Evolutionary conservation across 371 early-diverging fungal genomes (phyloP), one percentile per base, ranked within the genome.

Genomic region (Zopfochytrium polystomum): DNA sequence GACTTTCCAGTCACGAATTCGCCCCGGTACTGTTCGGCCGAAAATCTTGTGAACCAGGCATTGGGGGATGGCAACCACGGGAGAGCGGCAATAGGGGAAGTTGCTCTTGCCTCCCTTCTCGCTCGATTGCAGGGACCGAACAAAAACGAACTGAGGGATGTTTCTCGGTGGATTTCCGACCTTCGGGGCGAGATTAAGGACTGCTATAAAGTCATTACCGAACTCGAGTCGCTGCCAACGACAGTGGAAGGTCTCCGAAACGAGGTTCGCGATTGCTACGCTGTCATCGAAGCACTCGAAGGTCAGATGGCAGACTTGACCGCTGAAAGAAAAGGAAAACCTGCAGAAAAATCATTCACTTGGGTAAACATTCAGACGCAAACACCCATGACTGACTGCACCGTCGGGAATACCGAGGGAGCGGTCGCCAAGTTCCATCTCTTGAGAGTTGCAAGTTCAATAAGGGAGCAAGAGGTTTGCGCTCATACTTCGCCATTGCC

Each of bases 391-490:
- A 42, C 38, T 20, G 13, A n/a, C 35, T 2, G 22, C 20, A 44
- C n/a, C 25, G 23, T 55, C 27, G 20, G 22, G 38, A 22, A 55
- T 25, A 44, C 44, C 15, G 20, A 55, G 18, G 43, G 43, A 23
- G 44, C 44, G 20, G 43, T 44, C 9, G 55, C 55, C 22, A 34
- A 55, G 15, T 22, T 55, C 43, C 34, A 55, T 18, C 11, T 55
- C 20, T 15, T 55, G 18, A 34, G 26, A 44, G 23, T 55, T 22
- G 55, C 34, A 20, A 55, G 25, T 42, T 35, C 35, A 9, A 44
- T 55, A 18, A 9, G 34, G 22, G 34, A 55, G 43, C 42, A 52
- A 23, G 58, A 58, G 48, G 58, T 48, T 9, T 11, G 51, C 3
- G 15, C 2, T 57, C 3, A 1, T 60, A 60, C 5, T 35, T 58